Conservation (phyloP, 2,329 filamentous ascomycete species). For the Ascochyta rabiei region DNA sequence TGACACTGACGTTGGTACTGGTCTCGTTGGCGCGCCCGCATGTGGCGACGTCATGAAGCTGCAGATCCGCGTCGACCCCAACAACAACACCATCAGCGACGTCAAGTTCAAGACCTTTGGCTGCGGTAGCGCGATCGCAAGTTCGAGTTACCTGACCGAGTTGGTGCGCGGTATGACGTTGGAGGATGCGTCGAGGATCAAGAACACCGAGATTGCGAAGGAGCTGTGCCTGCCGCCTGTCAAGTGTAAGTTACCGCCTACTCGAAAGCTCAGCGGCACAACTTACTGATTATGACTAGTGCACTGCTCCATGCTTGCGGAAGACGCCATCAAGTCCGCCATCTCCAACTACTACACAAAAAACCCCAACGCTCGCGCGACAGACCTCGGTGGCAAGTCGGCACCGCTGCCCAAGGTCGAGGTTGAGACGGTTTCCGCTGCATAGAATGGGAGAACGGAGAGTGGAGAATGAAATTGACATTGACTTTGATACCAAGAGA, state of each 20-base stretch:
- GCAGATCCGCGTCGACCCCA: constrained; percentile 88
- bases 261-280: background rate
- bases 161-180: constrained; percentile 94
- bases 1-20: constrained; percentile 83
- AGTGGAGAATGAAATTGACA: constrained; percentile 18
- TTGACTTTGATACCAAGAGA: constrained; percentile 29
- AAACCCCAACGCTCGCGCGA: constrained; percentile 76
- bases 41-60: constrained; percentile 95
- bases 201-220: constrained; percentile 98
- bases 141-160: constrained; percentile 92
- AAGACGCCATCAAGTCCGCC: constrained; percentile 90
- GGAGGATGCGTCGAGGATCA: constrained; percentile 88
- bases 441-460: constrained; percentile 27
- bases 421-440: constrained; percentile 60
- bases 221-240: constrained; percentile 89
- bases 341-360: constrained; percentile 92
- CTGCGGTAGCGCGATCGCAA: constrained; percentile 92
- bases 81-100: constrained; percentile 86
- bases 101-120: constrained; percentile 99
- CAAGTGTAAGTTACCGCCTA: constrained; percentile 67
- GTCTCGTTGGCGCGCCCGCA: constrained; percentile 87
- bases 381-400: constrained; percentile 77
- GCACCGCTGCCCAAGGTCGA: constrained; percentile 71
- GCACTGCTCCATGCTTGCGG: constrained; percentile 90
- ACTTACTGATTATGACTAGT: constrained; percentile 55